Percentiles rank a stretch among this genome's conserved stretches.
phyloP scores from a whole-genome alignment of 495 filamentous ascomycete genomes.

The Aspergillus baeticus region DNA sequence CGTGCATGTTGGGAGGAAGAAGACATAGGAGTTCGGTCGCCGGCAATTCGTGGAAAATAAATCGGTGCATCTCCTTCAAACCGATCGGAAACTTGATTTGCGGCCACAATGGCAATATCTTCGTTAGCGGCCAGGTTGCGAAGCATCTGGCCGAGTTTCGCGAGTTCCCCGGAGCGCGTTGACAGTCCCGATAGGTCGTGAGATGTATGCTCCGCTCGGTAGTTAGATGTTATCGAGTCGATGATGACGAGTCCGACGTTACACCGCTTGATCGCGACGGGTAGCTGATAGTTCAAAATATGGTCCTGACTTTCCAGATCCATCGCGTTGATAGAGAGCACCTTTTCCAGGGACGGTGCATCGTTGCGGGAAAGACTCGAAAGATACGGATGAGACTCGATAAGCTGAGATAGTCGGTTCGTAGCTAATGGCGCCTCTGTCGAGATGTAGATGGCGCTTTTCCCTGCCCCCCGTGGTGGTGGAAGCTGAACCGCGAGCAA shows the following conservation, averaged over 20 bases:
- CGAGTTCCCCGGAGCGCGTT: constrained; percentile 63
- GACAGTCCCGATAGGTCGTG: constrained; percentile 37
- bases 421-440: constrained; percentile 87
- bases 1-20: constrained; percentile 12
- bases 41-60: constrained; percentile 2
- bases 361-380: constrained; percentile 41
- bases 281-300: constrained; percentile 87
- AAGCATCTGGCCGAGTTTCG: constrained; percentile 72
- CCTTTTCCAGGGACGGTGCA: constrained; percentile 62
- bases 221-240: constrained; percentile 92
- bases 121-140: constrained; percentile 70
- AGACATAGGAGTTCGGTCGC: constrained; percentile 10
- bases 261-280: constrained; percentile 73
- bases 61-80: constrained; percentile 48
- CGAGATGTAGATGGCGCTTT: constrained; percentile 85
- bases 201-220: constrained; percentile 73
- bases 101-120: constrained; percentile 80
- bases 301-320: constrained; percentile 96
- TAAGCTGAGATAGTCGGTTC: constrained; percentile 72
- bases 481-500: constrained; percentile 81
- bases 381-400: constrained; percentile 64
- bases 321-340: constrained; percentile 79
- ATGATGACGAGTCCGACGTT: constrained; percentile 78
- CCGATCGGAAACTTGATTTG: constrained; percentile 94
- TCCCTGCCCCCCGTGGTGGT: constrained; percentile 64